phyloP scores from a whole-genome alignment of 768 basidiomycete genomes.

The Strobilomyces confusus region DNA sequence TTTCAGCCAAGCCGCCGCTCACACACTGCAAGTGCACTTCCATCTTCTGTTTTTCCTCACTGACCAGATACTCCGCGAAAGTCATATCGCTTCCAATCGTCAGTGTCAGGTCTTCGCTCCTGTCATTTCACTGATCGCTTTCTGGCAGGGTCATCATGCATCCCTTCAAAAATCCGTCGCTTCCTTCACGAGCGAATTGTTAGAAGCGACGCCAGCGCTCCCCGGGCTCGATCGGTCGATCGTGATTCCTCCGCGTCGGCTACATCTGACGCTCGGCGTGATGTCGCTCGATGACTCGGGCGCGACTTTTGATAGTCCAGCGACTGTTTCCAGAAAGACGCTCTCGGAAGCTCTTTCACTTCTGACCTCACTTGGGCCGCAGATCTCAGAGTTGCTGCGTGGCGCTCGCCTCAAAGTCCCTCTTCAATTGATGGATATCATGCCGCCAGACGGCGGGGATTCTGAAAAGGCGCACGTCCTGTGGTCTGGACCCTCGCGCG shows the following conservation, averaged over 20 bases:
- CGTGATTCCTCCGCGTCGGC: constrained; percentile 49
- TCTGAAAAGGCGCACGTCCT: constrained; percentile 49
- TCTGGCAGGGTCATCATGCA: constrained; percentile 39
- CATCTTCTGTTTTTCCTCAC: background rate
- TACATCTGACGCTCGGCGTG: constrained; percentile 74
- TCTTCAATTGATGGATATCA: constrained; percentile 48
- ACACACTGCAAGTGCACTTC: constrained; percentile 26
- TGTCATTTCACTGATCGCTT: constrained; percentile 11
- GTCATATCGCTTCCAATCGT: constrained; percentile 32
- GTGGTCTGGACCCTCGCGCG: constrained; percentile 46
- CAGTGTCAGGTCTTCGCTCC: constrained; percentile 25
- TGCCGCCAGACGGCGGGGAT: constrained; percentile 38
- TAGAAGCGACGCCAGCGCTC: constrained; percentile 23
- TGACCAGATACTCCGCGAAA: constrained; percentile 10
- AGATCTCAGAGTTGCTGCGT: constrained; percentile 40
- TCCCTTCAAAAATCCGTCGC: constrained; percentile 34
- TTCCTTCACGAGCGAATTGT: constrained; percentile 32
- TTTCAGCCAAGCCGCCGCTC: constrained; percentile 8
- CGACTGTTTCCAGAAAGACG: constrained; percentile 22
- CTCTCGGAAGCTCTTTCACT: constrained; percentile 41
- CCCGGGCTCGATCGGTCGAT: constrained; percentile 60
- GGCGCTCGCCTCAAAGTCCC: constrained; percentile 33
- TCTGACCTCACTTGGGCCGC: constrained; percentile 34
- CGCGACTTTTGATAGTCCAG: background rate
- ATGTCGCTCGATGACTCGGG: constrained; percentile 49